Evolutionary conservation across 306 rosid genomes (phyloP).

Genomic region (Begonia peltatifolia): DNA sequence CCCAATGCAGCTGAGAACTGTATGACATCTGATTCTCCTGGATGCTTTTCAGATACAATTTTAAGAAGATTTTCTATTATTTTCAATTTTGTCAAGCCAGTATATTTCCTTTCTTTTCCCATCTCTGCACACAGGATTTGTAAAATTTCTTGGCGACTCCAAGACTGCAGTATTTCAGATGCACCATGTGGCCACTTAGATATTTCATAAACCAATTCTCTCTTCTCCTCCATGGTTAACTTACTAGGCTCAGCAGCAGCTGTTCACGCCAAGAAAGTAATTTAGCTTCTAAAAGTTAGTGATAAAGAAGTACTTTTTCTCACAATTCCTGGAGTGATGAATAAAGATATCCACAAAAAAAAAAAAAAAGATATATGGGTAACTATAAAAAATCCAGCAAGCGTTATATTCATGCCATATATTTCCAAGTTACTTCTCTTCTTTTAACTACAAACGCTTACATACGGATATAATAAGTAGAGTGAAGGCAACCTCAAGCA

Average conservation of each 20-base stretch:
- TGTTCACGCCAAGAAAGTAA: no score
- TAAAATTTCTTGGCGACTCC: constrained; percentile 95
- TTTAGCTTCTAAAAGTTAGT: no score
- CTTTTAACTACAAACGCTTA: no score
- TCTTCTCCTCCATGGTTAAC: constrained; percentile 72
- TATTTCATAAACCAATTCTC: constrained; percentile 76
- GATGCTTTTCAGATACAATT: constrained; percentile 77
- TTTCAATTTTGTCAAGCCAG: constrained; percentile 88
- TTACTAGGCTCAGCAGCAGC: constrained; percentile 50
- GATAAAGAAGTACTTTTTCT: no score
- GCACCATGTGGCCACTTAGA: constrained; percentile 70
- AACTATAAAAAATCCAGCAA: no score
- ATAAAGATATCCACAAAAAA: no score
- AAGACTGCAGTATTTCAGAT: constrained; percentile 65
- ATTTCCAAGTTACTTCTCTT: no score
- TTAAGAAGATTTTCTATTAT: constrained; percentile 85
- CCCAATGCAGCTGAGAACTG: constrained; percentile 43
- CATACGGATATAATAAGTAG: no score
- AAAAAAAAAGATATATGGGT: no score
- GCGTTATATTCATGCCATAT: no score
- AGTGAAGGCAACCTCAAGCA: no score
- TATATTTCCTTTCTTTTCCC: constrained; percentile 99
- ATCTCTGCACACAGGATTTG: constrained; percentile 90
- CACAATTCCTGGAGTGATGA: no score
- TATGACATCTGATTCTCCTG: constrained; percentile 33